Evolutionary conservation across 2,329 filamentous ascomycete species (phyloP).

Genomic region (Pyrenochaeta sp.): DNA sequence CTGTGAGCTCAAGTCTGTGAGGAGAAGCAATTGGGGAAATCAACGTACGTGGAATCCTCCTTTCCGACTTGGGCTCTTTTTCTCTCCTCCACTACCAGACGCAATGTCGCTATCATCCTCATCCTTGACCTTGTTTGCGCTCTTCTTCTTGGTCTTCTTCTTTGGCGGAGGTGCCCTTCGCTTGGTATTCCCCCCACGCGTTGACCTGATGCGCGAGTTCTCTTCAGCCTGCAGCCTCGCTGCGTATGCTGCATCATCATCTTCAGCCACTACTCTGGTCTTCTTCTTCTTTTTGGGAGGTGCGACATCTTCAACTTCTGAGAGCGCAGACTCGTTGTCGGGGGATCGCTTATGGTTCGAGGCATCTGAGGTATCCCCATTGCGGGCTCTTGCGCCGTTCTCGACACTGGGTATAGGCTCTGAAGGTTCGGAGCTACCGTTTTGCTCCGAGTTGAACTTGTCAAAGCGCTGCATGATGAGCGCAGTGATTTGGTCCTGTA

Average conservation of each 20-base stretch:
- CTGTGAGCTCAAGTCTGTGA: neutral
- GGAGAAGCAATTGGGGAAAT: neutral
- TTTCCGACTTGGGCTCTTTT: slow-evolving; percentile 76
- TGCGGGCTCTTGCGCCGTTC: slow-evolving; percentile 37
- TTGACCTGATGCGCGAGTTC: slow-evolving; percentile 76
- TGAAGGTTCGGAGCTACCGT: slow-evolving; percentile 34
- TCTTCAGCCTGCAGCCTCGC: slow-evolving; percentile 92
- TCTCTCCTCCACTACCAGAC: slow-evolving; percentile 67
- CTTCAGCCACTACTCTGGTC: slow-evolving; percentile 69
- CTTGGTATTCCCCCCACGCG: slow-evolving; percentile 73
- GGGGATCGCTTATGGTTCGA: slow-evolving; percentile 54
- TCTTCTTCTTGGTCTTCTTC: slow-evolving; percentile 76
- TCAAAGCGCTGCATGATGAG: slow-evolving; percentile 62
- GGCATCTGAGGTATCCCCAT: slow-evolving; percentile 35
- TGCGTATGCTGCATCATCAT: slow-evolving; percentile 85
- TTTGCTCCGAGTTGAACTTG: slow-evolving; percentile 52
- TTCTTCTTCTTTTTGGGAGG: slow-evolving; percentile 68
- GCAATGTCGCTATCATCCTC: slow-evolving; percentile 82
- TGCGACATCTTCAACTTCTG: slow-evolving; percentile 49
- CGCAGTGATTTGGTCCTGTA: slow-evolving; percentile 54
- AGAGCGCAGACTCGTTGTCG: slow-evolving; percentile 52
- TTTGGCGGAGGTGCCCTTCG: slow-evolving; percentile 66
- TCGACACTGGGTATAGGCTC: slow-evolving; percentile 52
- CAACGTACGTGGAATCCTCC: slow-evolving; percentile 83
- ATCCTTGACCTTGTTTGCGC: slow-evolving; percentile 73